Evolutionary conservation across 768 basidiomycete genomes (phyloP).

Genomic region (Lactifluus volemus): DNA sequence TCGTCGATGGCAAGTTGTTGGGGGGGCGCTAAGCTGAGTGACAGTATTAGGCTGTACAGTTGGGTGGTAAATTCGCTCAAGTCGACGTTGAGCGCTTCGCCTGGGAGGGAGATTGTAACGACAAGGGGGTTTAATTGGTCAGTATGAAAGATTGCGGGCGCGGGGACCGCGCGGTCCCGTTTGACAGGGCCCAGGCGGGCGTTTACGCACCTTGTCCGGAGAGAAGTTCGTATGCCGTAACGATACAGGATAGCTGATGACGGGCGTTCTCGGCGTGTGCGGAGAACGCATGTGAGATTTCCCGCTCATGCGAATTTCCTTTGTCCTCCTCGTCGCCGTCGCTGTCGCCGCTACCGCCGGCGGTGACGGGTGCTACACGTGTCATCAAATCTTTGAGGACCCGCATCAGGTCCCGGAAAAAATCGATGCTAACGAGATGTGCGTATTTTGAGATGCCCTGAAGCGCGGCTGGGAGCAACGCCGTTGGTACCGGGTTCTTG

Average conservation of each 20-base stretch:
- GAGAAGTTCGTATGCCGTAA: conserved; percentile 95
- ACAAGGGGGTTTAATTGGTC: not conserved
- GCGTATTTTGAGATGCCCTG: conserved; percentile 90
- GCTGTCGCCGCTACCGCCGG: conserved; percentile 12
- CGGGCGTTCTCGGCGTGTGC: conserved; percentile 35
- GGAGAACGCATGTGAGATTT: conserved; percentile 14
- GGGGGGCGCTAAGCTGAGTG: conserved; percentile 50
- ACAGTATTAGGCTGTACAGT: conserved; percentile 75
- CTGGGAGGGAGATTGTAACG: conserved; percentile 30
- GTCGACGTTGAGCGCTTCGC: conserved; percentile 97
- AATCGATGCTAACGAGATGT: conserved; percentile 96
- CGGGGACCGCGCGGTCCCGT: conserved; percentile 2
- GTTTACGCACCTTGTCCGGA: conserved; percentile 76
- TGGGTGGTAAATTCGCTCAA: conserved; percentile 78
- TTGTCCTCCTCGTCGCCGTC: conserved; percentile 1
- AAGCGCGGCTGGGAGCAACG: conserved; percentile 77
- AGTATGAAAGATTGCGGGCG: not conserved
- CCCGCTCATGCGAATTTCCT: conserved; percentile 14
- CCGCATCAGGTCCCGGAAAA: conserved; percentile 90
- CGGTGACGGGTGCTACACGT: conserved; percentile 36
- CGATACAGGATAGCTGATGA: conserved; percentile 73
- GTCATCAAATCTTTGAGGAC: conserved; percentile 73
- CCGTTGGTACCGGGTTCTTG: conserved; percentile 72
- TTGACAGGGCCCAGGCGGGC: not conserved
- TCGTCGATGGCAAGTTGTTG: conserved; percentile 35